These are phyloP conservation scores for Ramularia collo-cygni DNA, from an alignment of 2,329 filamentous ascomycete species.

Conservation along the genomic window DNA sequence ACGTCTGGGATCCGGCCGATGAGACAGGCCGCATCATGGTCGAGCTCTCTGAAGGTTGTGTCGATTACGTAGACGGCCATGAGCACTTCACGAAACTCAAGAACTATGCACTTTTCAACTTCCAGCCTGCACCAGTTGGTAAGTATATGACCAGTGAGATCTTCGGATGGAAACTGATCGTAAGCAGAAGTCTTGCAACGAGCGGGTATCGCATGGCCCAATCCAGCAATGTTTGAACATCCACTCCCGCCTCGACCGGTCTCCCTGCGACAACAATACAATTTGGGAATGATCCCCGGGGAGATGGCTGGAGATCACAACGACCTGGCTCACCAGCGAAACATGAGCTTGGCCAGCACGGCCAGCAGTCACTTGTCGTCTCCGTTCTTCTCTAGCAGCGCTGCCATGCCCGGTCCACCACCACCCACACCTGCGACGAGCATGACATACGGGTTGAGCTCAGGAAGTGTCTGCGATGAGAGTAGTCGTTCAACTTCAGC, in stretches of 20 bases:
- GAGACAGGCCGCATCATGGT: constrained; percentile 69
- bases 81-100: constrained; percentile 56
- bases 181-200: constrained; percentile 62
- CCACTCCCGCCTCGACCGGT: background rate
- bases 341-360: constrained; percentile 4
- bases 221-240: constrained; percentile 45
- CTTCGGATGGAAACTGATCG: constrained; percentile 4
- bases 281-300: too few relatives aligned
- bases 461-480: background rate
- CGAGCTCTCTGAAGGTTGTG: constrained; percentile 65
- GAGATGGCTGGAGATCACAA: too few relatives aligned
- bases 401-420: constrained; percentile 12
- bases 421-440: constrained; percentile 12
- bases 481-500: constrained; percentile 19
- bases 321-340: constrained; percentile 2
- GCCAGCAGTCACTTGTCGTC: constrained; percentile 5
- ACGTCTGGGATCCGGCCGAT: constrained; percentile 65
- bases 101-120: constrained; percentile 71
- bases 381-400: constrained; percentile 4
- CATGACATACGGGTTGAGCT: constrained; percentile 2
- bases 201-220: constrained; percentile 74
- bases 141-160: constrained; percentile 27
- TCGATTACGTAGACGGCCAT: constrained; percentile 16
- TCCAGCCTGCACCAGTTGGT: constrained; percentile 78
- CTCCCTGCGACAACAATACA: constrained; percentile 42